These are phyloP conservation scores for Cladophialophora carrionii DNA, from an alignment of 2,329 filamentous ascomycete genomes.

Conservation along the genomic window DNA sequence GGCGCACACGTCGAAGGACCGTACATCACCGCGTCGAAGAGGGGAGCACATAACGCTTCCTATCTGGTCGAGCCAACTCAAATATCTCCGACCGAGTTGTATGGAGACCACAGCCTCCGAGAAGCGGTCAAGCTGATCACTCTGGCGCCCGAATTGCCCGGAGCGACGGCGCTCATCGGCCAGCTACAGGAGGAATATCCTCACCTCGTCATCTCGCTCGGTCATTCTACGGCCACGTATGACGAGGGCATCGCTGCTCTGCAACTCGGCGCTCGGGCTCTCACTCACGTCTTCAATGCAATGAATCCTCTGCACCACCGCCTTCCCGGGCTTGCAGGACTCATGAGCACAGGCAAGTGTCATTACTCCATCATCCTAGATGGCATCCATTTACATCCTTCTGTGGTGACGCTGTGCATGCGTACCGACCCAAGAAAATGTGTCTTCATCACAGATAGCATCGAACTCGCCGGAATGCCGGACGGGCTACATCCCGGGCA, in stretches of 20 bases:
- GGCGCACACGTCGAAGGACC: conserved; percentile 63
- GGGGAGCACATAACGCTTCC: conserved; percentile 56
- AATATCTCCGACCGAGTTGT: conserved; percentile 46
- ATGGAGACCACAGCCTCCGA: conserved; percentile 51
- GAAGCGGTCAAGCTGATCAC: conserved; percentile 55
- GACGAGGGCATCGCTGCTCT: conserved; percentile 52
- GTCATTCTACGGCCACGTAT: conserved; percentile 57
- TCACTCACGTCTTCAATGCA: conserved; percentile 61
- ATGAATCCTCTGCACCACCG: conserved; percentile 58
- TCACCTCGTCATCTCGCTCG: conserved; percentile 53
- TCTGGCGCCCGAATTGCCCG: conserved; percentile 57
- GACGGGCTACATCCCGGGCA: conserved; percentile 58
- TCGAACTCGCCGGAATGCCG: conserved; percentile 57
- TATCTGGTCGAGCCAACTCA: conserved; percentile 48
- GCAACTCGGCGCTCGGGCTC: conserved; percentile 53
- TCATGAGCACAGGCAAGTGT: conserved; percentile 45
- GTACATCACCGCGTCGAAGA: conserved; percentile 57
- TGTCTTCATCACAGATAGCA: conserved; percentile 59
- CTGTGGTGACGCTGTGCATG: conserved; percentile 55
- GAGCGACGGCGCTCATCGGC: conserved; percentile 48
- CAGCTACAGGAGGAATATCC: conserved; percentile 45
- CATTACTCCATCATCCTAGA: conserved; percentile 60
- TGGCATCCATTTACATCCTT: conserved; percentile 58
- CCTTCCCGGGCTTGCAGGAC: conserved; percentile 56
- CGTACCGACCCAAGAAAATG: conserved; percentile 52